phyloP scores from a whole-genome alignment of 2,329 filamentous ascomycete species.

The Neofusicoccum cordaticola region DNA sequence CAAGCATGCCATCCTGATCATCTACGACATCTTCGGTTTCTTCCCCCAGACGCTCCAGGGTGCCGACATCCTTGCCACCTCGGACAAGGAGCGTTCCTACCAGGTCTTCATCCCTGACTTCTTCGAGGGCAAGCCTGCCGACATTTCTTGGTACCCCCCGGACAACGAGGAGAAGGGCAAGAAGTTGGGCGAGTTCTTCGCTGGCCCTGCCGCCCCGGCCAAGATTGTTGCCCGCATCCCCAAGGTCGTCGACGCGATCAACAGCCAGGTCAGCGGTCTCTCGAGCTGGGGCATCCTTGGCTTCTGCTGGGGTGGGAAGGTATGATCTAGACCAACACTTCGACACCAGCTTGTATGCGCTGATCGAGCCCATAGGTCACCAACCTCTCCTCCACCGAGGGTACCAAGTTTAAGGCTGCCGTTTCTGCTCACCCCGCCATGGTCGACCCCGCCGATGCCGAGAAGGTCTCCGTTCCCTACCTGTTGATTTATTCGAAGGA shows the following conservation, averaged over 20 bases:
- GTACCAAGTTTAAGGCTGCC: conserved; percentile 56
- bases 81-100: conserved; percentile 69
- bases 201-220: conserved; percentile 55
- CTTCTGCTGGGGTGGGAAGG: conserved; percentile 59
- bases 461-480: conserved; percentile 55
- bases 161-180: conserved; percentile 59
- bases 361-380: conserved; percentile 46
- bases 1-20: conserved; percentile 56
- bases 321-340: conserved; percentile 12
- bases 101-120: conserved; percentile 89
- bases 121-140: conserved; percentile 73
- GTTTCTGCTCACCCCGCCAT: conserved; percentile 59
- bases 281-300: conserved; percentile 59
- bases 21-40: conserved; percentile 65
- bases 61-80: conserved; percentile 59
- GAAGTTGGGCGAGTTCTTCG: conserved; percentile 60
- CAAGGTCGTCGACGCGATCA: conserved; percentile 54
- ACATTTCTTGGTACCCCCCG: conserved; percentile 60
- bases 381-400: conserved; percentile 50
- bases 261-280: conserved; percentile 45
- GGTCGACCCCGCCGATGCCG: conserved; percentile 58
- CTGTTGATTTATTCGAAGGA: conserved; percentile 57
- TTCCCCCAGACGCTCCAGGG: conserved; percentile 62
- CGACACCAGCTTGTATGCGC: neutral
- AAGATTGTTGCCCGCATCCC: conserved; percentile 56